Percentiles rank a stretch among this genome's conserved stretches.
Evolutionary conservation across 257 asterid species (phyloP).

Genomic region (Petunia secreta): DNA sequence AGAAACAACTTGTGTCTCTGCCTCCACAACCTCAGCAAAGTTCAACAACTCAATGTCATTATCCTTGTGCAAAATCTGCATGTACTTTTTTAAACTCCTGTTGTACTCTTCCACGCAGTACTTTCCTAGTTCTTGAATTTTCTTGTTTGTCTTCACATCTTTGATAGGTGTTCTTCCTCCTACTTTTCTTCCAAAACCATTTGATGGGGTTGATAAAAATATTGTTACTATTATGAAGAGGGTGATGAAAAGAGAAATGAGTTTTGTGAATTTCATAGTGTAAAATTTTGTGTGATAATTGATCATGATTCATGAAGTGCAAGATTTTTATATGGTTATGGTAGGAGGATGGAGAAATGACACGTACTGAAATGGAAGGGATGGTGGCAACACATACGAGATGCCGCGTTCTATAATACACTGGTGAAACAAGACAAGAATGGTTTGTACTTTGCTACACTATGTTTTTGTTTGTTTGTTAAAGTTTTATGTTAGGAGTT

Average conservation of each 20-base stretch:
- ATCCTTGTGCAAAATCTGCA: not conserved
- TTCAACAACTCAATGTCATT: not conserved
- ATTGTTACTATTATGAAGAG: conserved; percentile 26
- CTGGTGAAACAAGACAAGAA: not conserved
- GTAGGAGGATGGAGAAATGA: not conserved
- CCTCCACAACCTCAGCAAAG: conserved; percentile 60
- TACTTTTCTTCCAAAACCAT: conserved; percentile 34
- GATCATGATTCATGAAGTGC: no score
- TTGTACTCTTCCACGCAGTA: conserved; percentile 56
- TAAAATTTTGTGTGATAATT: no score
- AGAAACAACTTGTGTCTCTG: conserved; percentile 73
- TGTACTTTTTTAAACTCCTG: conserved; percentile 10
- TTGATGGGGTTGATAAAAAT: conserved; percentile 17
- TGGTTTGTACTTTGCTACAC: not conserved
- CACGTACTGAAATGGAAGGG: conserved; percentile 29
- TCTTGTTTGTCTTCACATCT: conserved; percentile 51
- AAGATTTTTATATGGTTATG: conserved; percentile 13
- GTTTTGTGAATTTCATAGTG: not conserved
- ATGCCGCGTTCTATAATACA: conserved; percentile 36
- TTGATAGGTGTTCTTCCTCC: conserved; percentile 52
- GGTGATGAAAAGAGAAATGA: conserved; percentile 7
- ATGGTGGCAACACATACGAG: conserved; percentile 33
- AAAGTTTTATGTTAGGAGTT: not conserved
- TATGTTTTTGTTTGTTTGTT: not conserved
- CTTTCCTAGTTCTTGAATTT: conserved; percentile 61